Conservation (phyloP, 2,329 filamentous ascomycete species). For the Fusarium concolor region DNA sequence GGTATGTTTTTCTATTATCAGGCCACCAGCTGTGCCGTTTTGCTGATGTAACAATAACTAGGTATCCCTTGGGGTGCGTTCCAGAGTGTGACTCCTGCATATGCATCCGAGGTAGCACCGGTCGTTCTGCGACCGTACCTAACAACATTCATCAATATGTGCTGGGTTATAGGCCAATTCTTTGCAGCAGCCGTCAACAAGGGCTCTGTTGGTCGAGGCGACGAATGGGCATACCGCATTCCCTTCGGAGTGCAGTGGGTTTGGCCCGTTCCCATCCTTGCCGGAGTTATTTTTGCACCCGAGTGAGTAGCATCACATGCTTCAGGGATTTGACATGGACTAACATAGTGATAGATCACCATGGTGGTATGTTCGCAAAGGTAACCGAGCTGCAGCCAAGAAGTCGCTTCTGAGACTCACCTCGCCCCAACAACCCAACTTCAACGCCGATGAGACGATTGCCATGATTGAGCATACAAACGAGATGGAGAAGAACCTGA, state of each 20-base stretch:
- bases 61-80: conserved; percentile 66
- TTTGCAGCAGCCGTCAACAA: conserved; percentile 61
- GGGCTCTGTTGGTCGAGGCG: conserved; percentile 52
- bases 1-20: conserved; percentile 37
- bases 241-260: conserved; percentile 66
- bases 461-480: conserved; percentile 68
- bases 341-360: conserved; percentile 54
- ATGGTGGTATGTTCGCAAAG: conserved; percentile 63
- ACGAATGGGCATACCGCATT: conserved; percentile 62
- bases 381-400: conserved; percentile 55
- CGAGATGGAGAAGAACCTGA: conserved; percentile 58
- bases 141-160: conserved; percentile 67
- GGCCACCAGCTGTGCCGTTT: neutral
- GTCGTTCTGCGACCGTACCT: conserved; percentile 63
- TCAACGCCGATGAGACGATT: conserved; percentile 61
- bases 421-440: conserved; percentile 51
- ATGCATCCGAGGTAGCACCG: conserved; percentile 65
- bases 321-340: fast-evolving
- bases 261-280: conserved; percentile 61
- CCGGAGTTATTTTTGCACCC: conserved; percentile 59
- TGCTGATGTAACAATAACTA: conserved; percentile 39
- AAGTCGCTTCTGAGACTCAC: conserved; percentile 57
- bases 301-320: conserved; percentile 51
- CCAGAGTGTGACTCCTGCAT: conserved; percentile 63
- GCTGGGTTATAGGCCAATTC: conserved; percentile 68